Conservation (phyloP, 371 early-diverging fungal species). For the Fennellomyces sp. region DNA sequence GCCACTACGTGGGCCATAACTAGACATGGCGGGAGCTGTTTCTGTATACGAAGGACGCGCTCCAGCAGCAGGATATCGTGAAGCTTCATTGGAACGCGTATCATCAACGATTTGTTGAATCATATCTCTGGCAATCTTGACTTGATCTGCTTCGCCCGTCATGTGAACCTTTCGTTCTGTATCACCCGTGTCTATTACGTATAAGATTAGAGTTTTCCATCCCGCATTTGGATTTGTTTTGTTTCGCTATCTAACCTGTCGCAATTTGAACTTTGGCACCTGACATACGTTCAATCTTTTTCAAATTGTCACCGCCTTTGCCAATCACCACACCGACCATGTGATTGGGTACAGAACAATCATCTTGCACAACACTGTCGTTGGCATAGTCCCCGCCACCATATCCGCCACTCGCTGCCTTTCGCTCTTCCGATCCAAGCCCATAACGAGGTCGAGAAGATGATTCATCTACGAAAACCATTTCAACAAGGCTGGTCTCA, state of each 20-base stretch:
- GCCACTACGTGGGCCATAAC: constrained; percentile 19
- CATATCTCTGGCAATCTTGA: constrained; percentile 65
- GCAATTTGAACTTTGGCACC: constrained; percentile 75
- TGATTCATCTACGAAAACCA: constrained; percentile 25
- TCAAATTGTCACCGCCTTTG: constrained; percentile 80
- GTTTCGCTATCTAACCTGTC: constrained; percentile 41
- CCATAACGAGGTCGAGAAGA: constrained; percentile 50
- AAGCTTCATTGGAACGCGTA: constrained; percentile 33
- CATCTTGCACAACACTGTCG: constrained; percentile 33
- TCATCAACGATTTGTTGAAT: constrained; percentile 58
- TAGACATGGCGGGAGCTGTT: background rate
- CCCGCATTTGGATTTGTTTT: background rate
- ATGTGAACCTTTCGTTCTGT: constrained; percentile 67
- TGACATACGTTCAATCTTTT: constrained; percentile 75
- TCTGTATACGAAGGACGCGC: background rate
- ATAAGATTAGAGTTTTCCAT: background rate
- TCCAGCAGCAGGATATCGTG: constrained; percentile 7
- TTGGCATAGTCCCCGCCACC: background rate
- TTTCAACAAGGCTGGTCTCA: too few relatives aligned
- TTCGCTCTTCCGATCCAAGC: constrained; percentile 55
- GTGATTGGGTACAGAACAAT: constrained; percentile 65
- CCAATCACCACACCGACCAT: constrained; percentile 89
- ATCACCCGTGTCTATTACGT: constrained; percentile 36
- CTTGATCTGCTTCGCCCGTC: constrained; percentile 63
- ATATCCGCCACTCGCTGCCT: constrained; percentile 13